Evolutionary conservation across 2,329 filamentous ascomycete genomes (phyloP), one percentile per base, ranked within the genome.

Genomic region (Septoria petroselini): DNA sequence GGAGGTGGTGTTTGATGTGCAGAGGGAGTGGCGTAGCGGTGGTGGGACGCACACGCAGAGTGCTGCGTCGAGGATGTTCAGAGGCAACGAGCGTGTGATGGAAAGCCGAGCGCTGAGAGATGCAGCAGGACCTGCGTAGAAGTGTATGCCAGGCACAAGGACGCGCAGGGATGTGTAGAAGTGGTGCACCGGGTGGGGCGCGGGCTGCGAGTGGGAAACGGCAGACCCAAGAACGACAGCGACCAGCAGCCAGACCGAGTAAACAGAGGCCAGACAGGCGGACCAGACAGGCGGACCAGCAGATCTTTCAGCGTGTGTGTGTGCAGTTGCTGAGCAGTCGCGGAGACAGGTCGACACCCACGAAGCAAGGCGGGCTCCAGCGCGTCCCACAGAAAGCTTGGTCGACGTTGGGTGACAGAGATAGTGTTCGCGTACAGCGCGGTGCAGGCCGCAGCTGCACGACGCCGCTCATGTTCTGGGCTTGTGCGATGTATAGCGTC

Each of bases 381-480:
- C n/a, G n/a, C n/a, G n/a, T n/a, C n/a, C n/a, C n/a, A n/a, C n/a
- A 27, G 48, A 51, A 54, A 54, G 55, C 56, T 52, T 55, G 50
- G 48, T 45, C 35, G 55, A 39, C 51, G 54, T 54, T 52, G 54
- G 39, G 42, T 40, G 46, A 49, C 43, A 41, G 41, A 46, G 49
- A 57, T 52, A 49, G 48, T 40, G 43, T 35, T 41, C 51, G 21
- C 33, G 45, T 27, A 27, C 30, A 42, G 33, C 27, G 30, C 31
- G 33, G 29, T 21, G 44, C 41, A 44, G 29, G 41, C 23, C 23
- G 23, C 7, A 14, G 39, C 12, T 41, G 39, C 21, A 41, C 14
- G 39, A 41, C 18, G 34, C 15, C 34, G 29, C 29, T 35, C 19
- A 33, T 40, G 33, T 39, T 17, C 47, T 25, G 47, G 25, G 25